phyloP scores from a whole-genome alignment of 306 rosid genomes.

The Gillenia trifoliata region DNA sequence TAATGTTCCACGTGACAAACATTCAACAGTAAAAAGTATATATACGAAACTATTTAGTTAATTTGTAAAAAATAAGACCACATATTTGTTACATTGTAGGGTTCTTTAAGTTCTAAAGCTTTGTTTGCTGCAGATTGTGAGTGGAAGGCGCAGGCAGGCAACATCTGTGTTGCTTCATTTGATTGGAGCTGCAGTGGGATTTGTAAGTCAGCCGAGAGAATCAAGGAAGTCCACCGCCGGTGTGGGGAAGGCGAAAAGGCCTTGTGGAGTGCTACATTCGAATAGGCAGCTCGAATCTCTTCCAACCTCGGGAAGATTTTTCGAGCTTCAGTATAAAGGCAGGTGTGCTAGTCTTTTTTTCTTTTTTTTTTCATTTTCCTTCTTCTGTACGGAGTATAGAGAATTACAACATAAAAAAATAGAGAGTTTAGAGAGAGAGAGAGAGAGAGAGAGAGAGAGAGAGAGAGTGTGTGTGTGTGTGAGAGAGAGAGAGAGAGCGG shows the following conservation, averaged over 20 bases:
- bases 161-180: constrained; percentile 90
- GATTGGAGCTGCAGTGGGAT: constrained; percentile 99
- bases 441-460: constrained; percentile 17
- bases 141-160: constrained; percentile 99
- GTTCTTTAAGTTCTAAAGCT: background rate
- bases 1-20: too few species aligned
- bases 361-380: background rate
- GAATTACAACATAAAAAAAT: constrained; percentile 29
- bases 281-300: constrained; percentile 36
- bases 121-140: constrained; percentile 78
- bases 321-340: constrained; percentile 16
- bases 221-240: constrained; percentile 89
- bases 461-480: constrained; percentile 2
- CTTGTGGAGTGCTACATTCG: constrained; percentile 87
- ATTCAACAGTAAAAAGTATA: too few species aligned
- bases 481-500: constrained; percentile 6
- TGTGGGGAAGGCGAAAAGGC: constrained; percentile 94
- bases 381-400: constrained; percentile 35
- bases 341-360: constrained; percentile 23
- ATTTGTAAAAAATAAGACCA: background rate
- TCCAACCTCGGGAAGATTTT: constrained; percentile 63
- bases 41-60: too few species aligned
- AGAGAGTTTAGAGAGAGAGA: constrained; percentile 17
- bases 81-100: background rate
- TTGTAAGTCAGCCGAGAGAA: constrained; percentile 91